phyloP scores from a whole-genome alignment of 352 stramenopile genomes.

The Phytophthora foliorum region DNA sequence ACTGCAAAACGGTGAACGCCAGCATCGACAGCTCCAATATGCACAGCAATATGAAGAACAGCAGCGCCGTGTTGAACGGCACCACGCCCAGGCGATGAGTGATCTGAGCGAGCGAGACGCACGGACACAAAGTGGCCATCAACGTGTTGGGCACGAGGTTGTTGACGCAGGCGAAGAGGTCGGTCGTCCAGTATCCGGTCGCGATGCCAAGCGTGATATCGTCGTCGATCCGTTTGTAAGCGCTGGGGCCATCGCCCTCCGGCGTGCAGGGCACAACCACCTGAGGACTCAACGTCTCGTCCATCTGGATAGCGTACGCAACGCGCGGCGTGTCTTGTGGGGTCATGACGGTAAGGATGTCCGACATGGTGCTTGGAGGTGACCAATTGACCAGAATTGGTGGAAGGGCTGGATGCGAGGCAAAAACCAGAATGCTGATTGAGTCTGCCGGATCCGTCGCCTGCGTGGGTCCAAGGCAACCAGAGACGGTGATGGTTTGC shows the following conservation, averaged over 20 bases:
- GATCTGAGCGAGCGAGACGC: slow-evolving; percentile 68
- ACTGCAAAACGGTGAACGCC: slow-evolving; percentile 26
- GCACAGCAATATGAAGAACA: slow-evolving; percentile 42
- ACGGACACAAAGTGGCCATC: slow-evolving; percentile 63
- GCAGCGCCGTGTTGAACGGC: slow-evolving; percentile 48
- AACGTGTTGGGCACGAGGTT: slow-evolving; percentile 58
- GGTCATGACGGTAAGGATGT: slow-evolving; percentile 15
- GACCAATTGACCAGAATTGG: too few species aligned
- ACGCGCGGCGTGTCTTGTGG: slow-evolving; percentile 24
- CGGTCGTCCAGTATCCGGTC: slow-evolving; percentile 38
- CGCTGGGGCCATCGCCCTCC: slow-evolving; percentile 16
- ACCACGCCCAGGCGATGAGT: slow-evolving; percentile 54
- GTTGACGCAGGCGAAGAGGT: slow-evolving; percentile 57
- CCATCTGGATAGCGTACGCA: slow-evolving; percentile 36
- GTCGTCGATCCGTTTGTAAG: slow-evolving; percentile 37
- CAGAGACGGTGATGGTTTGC: background rate
- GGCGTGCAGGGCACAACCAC: slow-evolving; percentile 26
- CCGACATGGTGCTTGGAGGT: slow-evolving; percentile 27
- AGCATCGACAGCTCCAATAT: slow-evolving; percentile 23
- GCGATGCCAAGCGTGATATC: slow-evolving; percentile 32
- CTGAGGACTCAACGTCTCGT: slow-evolving; percentile 23
- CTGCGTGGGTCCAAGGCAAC: background rate
- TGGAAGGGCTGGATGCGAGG: slow-evolving; percentile 2
- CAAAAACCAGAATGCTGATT: slow-evolving; percentile 25
- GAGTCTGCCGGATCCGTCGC: slow-evolving; percentile 2